Conservation (phyloP, 1,284 basidiomycete species). For the Agroathelia rolfsii region DNA sequence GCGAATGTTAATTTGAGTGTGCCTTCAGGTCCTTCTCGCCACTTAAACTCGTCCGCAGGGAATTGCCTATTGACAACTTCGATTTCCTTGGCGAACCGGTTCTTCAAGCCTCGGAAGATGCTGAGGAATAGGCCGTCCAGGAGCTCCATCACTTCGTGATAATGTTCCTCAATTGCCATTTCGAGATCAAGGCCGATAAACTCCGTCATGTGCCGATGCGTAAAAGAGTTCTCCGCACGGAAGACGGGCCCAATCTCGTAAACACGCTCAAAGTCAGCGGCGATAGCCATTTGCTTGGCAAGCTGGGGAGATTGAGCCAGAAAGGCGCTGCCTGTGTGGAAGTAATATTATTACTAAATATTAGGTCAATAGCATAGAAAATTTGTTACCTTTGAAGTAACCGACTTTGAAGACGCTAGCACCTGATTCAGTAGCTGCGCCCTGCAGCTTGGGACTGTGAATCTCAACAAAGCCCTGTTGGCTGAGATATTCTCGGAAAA, state of each 20-base stretch:
- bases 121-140: constrained; percentile 77
- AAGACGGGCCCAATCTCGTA: constrained; percentile 97
- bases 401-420: constrained; percentile 96
- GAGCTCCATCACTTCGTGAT: constrained; percentile 89
- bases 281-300: constrained; percentile 99
- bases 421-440: constrained; percentile 93
- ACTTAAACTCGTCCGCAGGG: constrained; percentile 86
- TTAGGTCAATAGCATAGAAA: neutral
- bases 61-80: constrained; percentile 78
- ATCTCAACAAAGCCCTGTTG: constrained; percentile 83
- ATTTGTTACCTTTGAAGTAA: constrained; percentile 83
- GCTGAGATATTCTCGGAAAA: constrained; percentile 85
- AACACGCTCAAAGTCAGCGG: constrained; percentile 95
- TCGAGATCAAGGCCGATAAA: constrained; percentile 99
- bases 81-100: constrained; percentile 75
- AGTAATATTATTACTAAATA: neutral
- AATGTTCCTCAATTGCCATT: constrained; percentile 97
- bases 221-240: constrained; percentile 97
- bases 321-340: constrained; percentile 67
- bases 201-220: constrained; percentile 96
- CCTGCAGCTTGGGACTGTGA: constrained; percentile 96
- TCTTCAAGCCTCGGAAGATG: constrained; percentile 77
- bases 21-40: constrained; percentile 72
- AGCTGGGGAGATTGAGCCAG: constrained; percentile 96
- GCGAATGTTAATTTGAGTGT: constrained; percentile 79